Base-by-base conservation (phyloP, 805 yeast genomes). In the Priceomyces fermenticarens region DNA sequence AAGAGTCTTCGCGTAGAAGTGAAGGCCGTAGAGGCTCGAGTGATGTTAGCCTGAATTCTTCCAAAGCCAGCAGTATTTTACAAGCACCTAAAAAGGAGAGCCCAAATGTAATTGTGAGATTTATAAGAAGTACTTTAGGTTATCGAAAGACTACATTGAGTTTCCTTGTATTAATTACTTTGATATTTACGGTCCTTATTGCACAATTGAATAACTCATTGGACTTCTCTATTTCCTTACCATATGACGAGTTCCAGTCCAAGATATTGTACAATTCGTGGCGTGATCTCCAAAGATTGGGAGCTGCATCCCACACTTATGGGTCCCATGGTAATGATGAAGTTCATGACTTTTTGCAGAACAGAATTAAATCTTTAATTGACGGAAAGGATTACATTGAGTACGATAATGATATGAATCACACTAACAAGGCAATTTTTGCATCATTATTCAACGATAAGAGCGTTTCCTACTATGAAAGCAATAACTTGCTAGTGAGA, bases 401-500 rank as follows among this genome's bases (percentile, higher is more conserved):
- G 51, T 47, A 53, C 52, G 63, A 65, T 46, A 63, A 70, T 50
- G 72, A 70, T 47, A 67, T 61, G 53, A 68, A 72, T 39, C 54
- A 59, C 39, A 62, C 68, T 28, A 67, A 74, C 36, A 65, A 75
- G 35, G 71, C 81, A 49, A 67, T 78, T 38, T 81, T 77, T 43
- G 60, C 67, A 6, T 78, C 73, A 42, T 74, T 70, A 14, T 76
- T 75, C 56, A 53, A 64, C 4, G 60, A 75, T n/a, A 70, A 66
- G 44, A 67, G 80, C 40, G 72, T 85, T 10, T 67, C 80, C n/a
- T 88, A 85, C 63, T 90, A 78, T 55, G 96, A 90, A 59, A 80
- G 91, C 40, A 79, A 86, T 46, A 90, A 90, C 54, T 65, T 90
- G n/a, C 53, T 87, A 31, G 96, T 83, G 6, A 80, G 85, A 54